Conservation (phyloP, 106 monocot genomes). For the Apostasia shenzhenica region DNA sequence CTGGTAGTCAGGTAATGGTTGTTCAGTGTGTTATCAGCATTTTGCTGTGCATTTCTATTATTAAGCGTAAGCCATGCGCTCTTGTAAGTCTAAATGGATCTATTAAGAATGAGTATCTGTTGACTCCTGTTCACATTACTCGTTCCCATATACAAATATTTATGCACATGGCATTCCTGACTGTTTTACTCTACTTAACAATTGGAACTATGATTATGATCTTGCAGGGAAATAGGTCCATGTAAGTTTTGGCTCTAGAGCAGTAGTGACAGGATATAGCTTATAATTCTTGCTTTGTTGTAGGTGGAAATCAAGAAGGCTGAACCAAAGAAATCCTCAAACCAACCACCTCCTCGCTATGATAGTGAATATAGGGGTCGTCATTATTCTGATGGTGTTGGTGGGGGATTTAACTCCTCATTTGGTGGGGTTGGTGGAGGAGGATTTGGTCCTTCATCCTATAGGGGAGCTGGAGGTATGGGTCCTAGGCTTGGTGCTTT, state of each 20-base stretch:
- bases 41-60: neutral
- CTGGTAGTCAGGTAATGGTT: slow-evolving; percentile 71
- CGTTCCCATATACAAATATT: too few species aligned
- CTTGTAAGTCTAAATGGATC: too few species aligned
- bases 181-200: too few species aligned
- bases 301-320: slow-evolving; percentile 99
- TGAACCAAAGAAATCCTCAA: slow-evolving; percentile 92
- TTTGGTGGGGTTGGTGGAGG: slow-evolving; percentile 46
- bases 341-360: slow-evolving; percentile 39
- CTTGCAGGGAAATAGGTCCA: neutral
- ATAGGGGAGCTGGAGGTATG: slow-evolving; percentile 43
- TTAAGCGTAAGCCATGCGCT: too few species aligned
- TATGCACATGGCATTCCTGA: too few species aligned
- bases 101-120: too few species aligned
- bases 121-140: too few species aligned
- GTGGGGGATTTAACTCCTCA: slow-evolving; percentile 31
- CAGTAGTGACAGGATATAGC: slow-evolving; percentile 22
- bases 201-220: neutral
- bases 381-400: slow-evolving; percentile 38
- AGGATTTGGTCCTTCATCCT: slow-evolving; percentile 50
- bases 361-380: slow-evolving; percentile 64
- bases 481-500: slow-evolving; percentile 46
- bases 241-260: slow-evolving; percentile 8
- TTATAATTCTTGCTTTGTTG: slow-evolving; percentile 66
- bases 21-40: slow-evolving; percentile 4